Evolutionary conservation across 2,329 filamentous ascomycete species (phyloP).

Genomic region (Fusarium sulawesiense): DNA sequence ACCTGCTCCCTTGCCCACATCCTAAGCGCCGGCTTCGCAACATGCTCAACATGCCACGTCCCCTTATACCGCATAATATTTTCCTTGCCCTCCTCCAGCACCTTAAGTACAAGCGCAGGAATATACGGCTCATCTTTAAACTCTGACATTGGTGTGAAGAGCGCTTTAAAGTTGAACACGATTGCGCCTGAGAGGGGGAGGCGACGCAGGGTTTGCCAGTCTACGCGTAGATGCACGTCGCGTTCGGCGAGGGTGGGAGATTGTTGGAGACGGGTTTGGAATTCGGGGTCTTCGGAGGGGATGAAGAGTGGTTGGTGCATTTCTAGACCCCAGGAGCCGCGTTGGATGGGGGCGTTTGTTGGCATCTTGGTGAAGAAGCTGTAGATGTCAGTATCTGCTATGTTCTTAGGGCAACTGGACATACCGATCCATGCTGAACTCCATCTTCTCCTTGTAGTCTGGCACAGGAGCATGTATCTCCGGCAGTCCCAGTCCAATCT

Average conservation of each 20-base stretch:
- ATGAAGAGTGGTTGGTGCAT: conserved; percentile 80
- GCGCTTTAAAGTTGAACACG: conserved; percentile 88
- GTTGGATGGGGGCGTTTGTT: conserved; percentile 79
- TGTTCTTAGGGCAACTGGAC: conserved; percentile 30
- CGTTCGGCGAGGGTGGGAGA: conserved; percentile 50
- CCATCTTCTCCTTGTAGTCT: conserved; percentile 89
- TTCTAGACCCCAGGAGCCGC: conserved; percentile 87
- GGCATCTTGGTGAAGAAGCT: conserved; percentile 87
- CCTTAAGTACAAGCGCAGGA: conserved; percentile 73
- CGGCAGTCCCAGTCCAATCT: conserved; percentile 76
- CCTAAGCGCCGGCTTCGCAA: conserved; percentile 73
- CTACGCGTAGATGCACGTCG: conserved; percentile 77
- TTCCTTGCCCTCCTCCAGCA: conserved; percentile 71
- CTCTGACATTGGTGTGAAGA: conserved; percentile 80
- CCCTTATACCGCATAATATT: conserved; percentile 82
- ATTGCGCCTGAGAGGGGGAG: conserved; percentile 80
- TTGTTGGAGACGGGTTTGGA: conserved; percentile 60
- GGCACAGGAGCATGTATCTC: conserved; percentile 81
- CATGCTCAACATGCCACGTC: conserved; percentile 83
- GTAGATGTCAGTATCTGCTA: background rate
- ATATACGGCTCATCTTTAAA: conserved; percentile 79
- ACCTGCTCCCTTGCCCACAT: conserved; percentile 75
- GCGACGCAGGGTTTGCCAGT: conserved; percentile 88
- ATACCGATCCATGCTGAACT: conserved; percentile 85
- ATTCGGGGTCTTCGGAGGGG: conserved; percentile 74